Base-by-base conservation (phyloP, 345 rosid genomes). In the Populus nigra region DNA sequence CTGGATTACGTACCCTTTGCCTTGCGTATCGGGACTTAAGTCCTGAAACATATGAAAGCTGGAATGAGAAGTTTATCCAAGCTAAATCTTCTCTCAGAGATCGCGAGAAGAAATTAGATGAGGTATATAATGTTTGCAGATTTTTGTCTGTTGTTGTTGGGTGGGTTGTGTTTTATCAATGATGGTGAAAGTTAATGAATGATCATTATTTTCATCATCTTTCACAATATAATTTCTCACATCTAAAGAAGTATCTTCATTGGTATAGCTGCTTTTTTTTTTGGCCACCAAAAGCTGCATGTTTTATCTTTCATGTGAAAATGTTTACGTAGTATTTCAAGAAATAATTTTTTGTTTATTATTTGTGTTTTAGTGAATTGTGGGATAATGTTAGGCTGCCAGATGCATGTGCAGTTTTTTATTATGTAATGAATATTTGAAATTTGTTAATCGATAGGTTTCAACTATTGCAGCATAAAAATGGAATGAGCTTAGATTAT, bases 1-100 rank as follows among this genome's bases (percentile, higher is more conserved):
- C 99, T 80, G 99, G 99, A 75, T 80, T 96, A 75, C 98, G 98
- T 63, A 96, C 99, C 75, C 99, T 96, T 83, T 96, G 98, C 88
- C 91, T 96, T 65, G 99, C 97, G 69, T 96, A 91, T 75, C 88
- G 80, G 85, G 90, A 92, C 83, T 86, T 96, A 81, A 84, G 85
- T 84, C 93, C 97, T 36, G 90, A 89, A 68, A 70, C 83, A 50
- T 96, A 94, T 87, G 92, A 90, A 83, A 89, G 91, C 83, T 96
- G 99, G 99, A 94, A 96, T 83, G 97, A 94, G 86, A 96, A 91
- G 84, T 96, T 94, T 78, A 92, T 92, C 76, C 95, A 92, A 85
- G 99, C 99, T 73, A 96, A 96, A 84, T 94, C 99, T 72, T 88
- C 97, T 79, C 88, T 94, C 57, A 85, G 91, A 75, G 99, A 92